Percentiles rank a stretch among this genome's conserved stretches.
Conservation (phyloP, 768 basidiomycete species). For the Leccinum variicolor region DNA sequence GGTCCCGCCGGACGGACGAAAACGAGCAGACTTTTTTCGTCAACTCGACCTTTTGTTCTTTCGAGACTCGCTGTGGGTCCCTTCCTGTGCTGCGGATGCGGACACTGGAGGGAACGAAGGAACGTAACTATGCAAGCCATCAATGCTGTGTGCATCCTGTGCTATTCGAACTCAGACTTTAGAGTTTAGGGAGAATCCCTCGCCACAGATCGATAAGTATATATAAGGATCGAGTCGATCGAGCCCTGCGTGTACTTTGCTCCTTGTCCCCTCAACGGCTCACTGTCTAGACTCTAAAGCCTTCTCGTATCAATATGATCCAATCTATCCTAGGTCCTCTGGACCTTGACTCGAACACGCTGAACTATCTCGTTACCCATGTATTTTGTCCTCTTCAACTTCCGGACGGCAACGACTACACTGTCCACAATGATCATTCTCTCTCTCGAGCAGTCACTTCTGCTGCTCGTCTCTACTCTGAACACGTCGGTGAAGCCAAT, state of each 20-base stretch:
- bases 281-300: background rate
- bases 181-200: background rate
- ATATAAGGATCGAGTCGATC: background rate
- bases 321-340: background rate
- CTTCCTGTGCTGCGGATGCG: too few species aligned
- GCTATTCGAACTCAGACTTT: background rate
- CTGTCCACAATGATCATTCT: constrained; percentile 22
- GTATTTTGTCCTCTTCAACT: constrained; percentile 40
- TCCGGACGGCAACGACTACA: constrained; percentile 31
- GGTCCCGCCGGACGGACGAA: too few species aligned
- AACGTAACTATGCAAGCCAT: too few species aligned
- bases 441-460: constrained; percentile 21
- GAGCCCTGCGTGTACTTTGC: background rate
- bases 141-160: background rate
- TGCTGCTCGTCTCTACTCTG: constrained; percentile 16
- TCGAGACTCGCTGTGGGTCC: too few species aligned
- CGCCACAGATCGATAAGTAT: background rate
- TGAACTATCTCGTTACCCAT: constrained; percentile 34
- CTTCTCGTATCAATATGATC: background rate
- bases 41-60: too few species aligned
- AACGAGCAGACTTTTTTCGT: too few species aligned
- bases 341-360: background rate
- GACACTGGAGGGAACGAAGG: too few species aligned
- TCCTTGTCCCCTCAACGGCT: background rate
- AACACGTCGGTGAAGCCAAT: background rate